These are phyloP conservation scores for Aphanomyces astaci DNA, from an alignment of 352 stramenopile species.

Conservation along the genomic window DNA sequence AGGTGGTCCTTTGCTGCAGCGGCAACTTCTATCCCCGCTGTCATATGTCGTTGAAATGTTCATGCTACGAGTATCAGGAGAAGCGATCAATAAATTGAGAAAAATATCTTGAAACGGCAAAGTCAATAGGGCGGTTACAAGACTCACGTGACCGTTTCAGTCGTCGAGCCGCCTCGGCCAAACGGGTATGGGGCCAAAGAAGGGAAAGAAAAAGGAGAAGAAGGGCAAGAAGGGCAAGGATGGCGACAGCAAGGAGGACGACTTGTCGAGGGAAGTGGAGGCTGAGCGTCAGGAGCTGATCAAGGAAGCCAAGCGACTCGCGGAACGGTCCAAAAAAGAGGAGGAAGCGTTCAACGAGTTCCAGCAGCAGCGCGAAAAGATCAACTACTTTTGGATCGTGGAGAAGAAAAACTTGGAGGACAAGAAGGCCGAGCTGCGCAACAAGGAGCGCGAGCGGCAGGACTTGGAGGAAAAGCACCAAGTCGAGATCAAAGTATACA, in stretches of 20 bases:
- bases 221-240: conserved; percentile 32
- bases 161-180: background rate
- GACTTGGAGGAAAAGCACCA: conserved; percentile 93
- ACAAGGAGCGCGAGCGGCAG: conserved; percentile 92
- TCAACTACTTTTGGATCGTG: conserved; percentile 97
- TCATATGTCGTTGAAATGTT: too few relatives aligned
- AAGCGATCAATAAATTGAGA: too few relatives aligned
- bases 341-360: conserved; percentile 93
- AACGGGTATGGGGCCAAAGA: conserved; percentile 30
- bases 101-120: background rate
- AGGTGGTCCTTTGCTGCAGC: too few relatives aligned
- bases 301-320: conserved; percentile 64
- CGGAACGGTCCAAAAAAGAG: conserved; percentile 81
- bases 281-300: conserved; percentile 61
- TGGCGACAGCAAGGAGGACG: conserved; percentile 53
- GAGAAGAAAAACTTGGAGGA: conserved; percentile 95
- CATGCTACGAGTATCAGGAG: too few relatives aligned
- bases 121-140: background rate
- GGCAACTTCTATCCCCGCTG: too few relatives aligned
- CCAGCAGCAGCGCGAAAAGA: conserved; percentile 92
- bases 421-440: conserved; percentile 84
- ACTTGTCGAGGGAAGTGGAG: conserved; percentile 51
- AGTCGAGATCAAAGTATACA: conserved; percentile 95
- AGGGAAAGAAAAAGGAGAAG: conserved; percentile 44
- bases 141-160: background rate